Evolutionary conservation across 768 basidiomycete genomes (phyloP), one percentile per base, ranked within the genome.

Genomic region (Suillus sp.): DNA sequence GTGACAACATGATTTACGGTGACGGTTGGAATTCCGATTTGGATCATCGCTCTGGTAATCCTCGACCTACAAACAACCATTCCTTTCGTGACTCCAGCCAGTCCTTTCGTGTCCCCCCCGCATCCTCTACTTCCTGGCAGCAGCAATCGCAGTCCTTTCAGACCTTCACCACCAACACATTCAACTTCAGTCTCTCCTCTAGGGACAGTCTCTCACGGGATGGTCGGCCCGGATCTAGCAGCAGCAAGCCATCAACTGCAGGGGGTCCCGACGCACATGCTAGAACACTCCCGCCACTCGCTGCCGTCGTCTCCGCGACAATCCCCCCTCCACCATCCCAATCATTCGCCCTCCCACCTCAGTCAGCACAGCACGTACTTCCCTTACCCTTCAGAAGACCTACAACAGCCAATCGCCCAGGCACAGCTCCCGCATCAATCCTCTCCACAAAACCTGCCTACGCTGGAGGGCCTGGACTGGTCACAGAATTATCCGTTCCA

Each of bases 11-110:
- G 64, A 63, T 75, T 53, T 76, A 75, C 25, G 51, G 20, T 50
- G 72, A 81, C 66, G 67, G 75, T 59, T 81, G 79, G 71, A 71
- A 74, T 16, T 64, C 76, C 38, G 77, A 80, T 67, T 65, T 78
- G 67, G 82, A 78, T 69, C 72, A 78, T 69, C 72, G 71, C 66
- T 73, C 74, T 65, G 74, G 71, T 51, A 59, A 74, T 75, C 69
- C 76, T 59, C 74, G 80, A 55, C 77, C 77, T 65, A 69, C 72
- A 71, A 78, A 73, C 70, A 79, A 69, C 55, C 86, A 88, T 86
- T 89, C 88, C 86, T 89, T 89, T 88, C 88, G 86, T 84, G 86
- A 86, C 81, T 80, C 86, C 84, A 79, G 82, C 85, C 88, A 89
- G 86, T 89, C 89, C 88, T 89, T 89, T 89, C 89, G 86, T 87